phyloP scores from a whole-genome alignment of 164 flowering plant species.

The Magnolia kwangsiensis region DNA sequence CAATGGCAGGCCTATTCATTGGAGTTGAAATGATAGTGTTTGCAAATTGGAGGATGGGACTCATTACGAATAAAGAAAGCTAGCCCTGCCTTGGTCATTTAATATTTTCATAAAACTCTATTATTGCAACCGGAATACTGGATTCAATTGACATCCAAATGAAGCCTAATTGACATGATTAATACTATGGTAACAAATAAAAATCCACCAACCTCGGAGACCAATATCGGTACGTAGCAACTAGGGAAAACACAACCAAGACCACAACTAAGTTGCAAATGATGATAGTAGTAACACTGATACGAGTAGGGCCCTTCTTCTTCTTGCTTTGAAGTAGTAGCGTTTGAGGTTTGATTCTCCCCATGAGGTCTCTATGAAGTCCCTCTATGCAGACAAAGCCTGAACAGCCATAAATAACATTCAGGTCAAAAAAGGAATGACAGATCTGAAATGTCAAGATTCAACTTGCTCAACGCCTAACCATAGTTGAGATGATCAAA shows the following conservation, averaged over 20 bases:
- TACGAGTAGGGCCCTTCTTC: slow-evolving; percentile 68
- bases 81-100: too few species aligned
- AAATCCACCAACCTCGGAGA: slow-evolving; percentile 45
- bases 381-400: background rate
- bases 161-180: too few species aligned
- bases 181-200: background rate
- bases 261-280: slow-evolving; percentile 47
- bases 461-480: background rate
- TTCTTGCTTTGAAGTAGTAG: slow-evolving; percentile 73
- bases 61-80: too few species aligned
- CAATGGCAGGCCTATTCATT: too few species aligned
- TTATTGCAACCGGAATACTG: too few species aligned
- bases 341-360: slow-evolving; percentile 82
- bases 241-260: slow-evolving; percentile 46
- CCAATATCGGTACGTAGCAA: slow-evolving; percentile 69
- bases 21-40: too few species aligned
- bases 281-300: slow-evolving; percentile 53
- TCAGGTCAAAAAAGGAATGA: background rate
- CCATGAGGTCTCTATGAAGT: slow-evolving; percentile 34
- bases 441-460: background rate
- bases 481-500: background rate
- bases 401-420: background rate
- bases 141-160: too few species aligned
- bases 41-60: too few species aligned
- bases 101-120: too few species aligned